Base-by-base conservation (phyloP, 768 basidiomycete genomes). In the Dentipellis fragilis region DNA sequence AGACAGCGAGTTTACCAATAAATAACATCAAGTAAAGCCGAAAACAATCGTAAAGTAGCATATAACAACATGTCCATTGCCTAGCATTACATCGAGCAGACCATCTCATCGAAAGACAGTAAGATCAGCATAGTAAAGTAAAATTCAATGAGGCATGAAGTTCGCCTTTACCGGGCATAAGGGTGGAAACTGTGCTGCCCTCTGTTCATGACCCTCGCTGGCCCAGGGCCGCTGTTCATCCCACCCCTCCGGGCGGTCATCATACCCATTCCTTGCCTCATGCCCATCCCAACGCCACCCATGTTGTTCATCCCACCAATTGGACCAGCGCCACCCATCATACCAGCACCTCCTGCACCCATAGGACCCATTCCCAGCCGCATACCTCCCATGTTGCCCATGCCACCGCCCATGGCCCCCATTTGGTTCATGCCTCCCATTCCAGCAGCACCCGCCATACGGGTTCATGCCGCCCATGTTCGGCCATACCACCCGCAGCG, bases 131-230 rank as follows among this genome's bases (percentile, higher is more conserved):
- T 42, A 42, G 40, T 19, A 42, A 42, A 19, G 19, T 19, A 42
- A 42, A 42, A 14, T 3, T 42, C 9, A 2, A 42, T 19, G 19
- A 19, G 19, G 19, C 19, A 42, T 3, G 9, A 19, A 42, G 40
- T 14, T 42, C 40, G 19, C 40, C 40, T 35, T 66, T 67, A 88
- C 61, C 88, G 84, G 35, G 87, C 84, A 62, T 92, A 92, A 0
- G 89, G 89, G 63, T 91, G 89, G 71, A 86, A 92, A 60, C 82
- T 80, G 69, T 90, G 87, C 64, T 87, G 84, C 36, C 89, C 87
- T 37, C 88, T 72, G 63, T 85, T 83, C 1, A 71, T 76, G 10
- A 80, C 78, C 54, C 89, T 59, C 53, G 68, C 61, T n/a, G 67
- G 65, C 6, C 75, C 78, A 12, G 74, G 77, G 62, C 80, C 77